A percentile compares a stretch with the other conserved stretches of the same genome.
These are phyloP conservation scores for Hyphodiscus sp. DNA, from an alignment of 2,329 filamentous ascomycete genomes.

Conservation along the genomic window DNA sequence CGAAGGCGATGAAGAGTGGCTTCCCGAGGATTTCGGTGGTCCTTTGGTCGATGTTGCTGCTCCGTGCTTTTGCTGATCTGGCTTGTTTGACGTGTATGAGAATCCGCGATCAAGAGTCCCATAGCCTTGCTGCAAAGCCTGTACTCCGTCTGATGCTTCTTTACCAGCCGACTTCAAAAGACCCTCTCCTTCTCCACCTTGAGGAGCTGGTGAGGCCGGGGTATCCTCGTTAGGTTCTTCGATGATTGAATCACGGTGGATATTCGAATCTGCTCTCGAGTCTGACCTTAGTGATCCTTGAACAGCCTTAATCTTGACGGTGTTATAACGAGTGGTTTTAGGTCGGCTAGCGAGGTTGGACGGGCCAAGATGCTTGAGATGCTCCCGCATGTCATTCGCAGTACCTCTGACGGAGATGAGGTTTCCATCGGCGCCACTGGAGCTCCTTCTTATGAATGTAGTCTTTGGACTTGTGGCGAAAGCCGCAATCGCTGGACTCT, in stretches of 20 bases:
- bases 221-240: constrained; percentile 34
- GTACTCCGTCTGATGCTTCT: constrained; percentile 59
- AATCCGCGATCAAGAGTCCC: constrained; percentile 34
- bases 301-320: constrained; percentile 60
- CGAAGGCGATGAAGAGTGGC: neutral
- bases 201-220: constrained; percentile 33
- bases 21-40: neutral
- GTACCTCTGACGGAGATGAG: constrained; percentile 53
- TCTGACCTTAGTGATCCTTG: constrained; percentile 11
- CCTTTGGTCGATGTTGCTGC: neutral
- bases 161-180: constrained; percentile 46
- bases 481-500: constrained; percentile 10
- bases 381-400: constrained; percentile 55
- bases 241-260: constrained; percentile 31
- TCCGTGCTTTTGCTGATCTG: neutral
- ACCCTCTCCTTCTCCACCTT: constrained; percentile 47
- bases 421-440: constrained; percentile 47
- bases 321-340: constrained; percentile 52
- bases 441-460: constrained; percentile 53
- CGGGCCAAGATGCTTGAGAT: constrained; percentile 59
- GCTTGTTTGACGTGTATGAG: neutral
- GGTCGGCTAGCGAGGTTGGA: constrained; percentile 62
- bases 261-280: constrained; percentile 33
- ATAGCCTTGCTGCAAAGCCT: constrained; percentile 51
- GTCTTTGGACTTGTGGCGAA: constrained; percentile 34